A percentile compares a stretch with the other conserved stretches of the same genome.
Evolutionary conservation across 805 yeast species (phyloP).

Genomic region (Yamadazyma tumulicola): DNA sequence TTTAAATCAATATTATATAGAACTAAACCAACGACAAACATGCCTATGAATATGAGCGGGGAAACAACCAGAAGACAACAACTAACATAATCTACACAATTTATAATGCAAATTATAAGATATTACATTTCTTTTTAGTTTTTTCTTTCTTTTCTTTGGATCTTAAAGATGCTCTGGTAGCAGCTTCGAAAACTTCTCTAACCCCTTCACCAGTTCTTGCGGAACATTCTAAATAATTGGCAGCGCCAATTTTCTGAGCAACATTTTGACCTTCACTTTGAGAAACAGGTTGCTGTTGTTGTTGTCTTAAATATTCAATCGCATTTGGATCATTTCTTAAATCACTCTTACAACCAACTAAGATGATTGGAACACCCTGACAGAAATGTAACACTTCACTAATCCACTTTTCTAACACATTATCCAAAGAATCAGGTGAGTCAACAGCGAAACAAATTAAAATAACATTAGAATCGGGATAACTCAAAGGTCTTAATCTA

Average conservation of each 20-base stretch:
- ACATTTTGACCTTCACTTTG: constrained; percentile 81
- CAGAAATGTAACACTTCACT: constrained; percentile 92
- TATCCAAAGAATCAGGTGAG: constrained; percentile 87
- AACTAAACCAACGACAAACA: constrained; percentile 1
- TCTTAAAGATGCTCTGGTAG: constrained; percentile 85
- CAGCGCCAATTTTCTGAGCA: constrained; percentile 86
- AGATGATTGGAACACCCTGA: constrained; percentile 87
- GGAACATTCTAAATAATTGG: constrained; percentile 85
- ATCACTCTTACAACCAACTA: constrained; percentile 91
- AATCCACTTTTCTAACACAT: constrained; percentile 95
- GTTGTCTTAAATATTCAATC: constrained; percentile 67
- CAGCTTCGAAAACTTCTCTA: constrained; percentile 87
- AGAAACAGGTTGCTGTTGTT: constrained; percentile 77
- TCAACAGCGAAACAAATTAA: constrained; percentile 89
- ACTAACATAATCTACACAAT: too few species aligned
- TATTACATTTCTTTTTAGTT: constrained; percentile 63
- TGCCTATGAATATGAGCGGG: too few species aligned
- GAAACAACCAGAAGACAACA: too few species aligned
- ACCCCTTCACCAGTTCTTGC: constrained; percentile 91
- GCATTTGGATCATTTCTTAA: constrained; percentile 79
- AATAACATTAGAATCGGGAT: constrained; percentile 90
- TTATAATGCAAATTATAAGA: constrained; percentile 58
- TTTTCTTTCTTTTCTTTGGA: constrained; percentile 57
- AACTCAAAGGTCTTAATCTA: constrained; percentile 84
- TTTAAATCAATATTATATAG: neutral